Percentiles rank a stretch among this genome's conserved stretches.
Conservation (phyloP, 164 flowering plant species). For the Litsea cubeba region DNA sequence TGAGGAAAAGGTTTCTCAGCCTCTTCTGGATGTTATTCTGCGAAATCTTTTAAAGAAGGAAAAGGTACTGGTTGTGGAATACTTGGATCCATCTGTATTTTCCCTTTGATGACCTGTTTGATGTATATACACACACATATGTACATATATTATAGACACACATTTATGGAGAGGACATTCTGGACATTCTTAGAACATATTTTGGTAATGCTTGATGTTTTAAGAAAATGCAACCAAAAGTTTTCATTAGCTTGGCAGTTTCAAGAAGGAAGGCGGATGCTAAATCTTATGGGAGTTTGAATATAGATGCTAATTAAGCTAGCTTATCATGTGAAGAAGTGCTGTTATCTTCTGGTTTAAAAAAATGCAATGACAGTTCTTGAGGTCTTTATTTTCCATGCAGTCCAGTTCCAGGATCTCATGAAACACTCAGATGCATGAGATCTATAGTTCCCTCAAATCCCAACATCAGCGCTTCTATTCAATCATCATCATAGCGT, state of each 20-base stretch:
- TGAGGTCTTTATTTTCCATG: background rate
- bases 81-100: background rate
- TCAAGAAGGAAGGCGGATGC: background rate
- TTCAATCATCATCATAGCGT: too few species aligned
- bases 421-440: too few species aligned
- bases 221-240: background rate
- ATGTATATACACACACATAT: too few species aligned
- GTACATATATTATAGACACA: too few species aligned
- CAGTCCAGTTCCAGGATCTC: background rate
- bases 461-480: background rate
- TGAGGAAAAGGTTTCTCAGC: conserved; percentile 57
- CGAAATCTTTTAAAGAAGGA: conserved; percentile 58
- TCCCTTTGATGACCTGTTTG: background rate
- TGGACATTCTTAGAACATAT: background rate
- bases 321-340: background rate
- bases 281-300: background rate
- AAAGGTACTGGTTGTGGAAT: conserved; percentile 41
- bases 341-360: background rate
- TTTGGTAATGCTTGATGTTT: background rate
- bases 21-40: conserved; percentile 65
- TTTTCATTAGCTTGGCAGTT: background rate
- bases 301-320: background rate
- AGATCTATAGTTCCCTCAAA: background rate
- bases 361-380: background rate
- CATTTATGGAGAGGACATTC: background rate